phyloP scores from a whole-genome alignment of 148 eudicot species.

The Tetragonia tetragonoides region DNA sequence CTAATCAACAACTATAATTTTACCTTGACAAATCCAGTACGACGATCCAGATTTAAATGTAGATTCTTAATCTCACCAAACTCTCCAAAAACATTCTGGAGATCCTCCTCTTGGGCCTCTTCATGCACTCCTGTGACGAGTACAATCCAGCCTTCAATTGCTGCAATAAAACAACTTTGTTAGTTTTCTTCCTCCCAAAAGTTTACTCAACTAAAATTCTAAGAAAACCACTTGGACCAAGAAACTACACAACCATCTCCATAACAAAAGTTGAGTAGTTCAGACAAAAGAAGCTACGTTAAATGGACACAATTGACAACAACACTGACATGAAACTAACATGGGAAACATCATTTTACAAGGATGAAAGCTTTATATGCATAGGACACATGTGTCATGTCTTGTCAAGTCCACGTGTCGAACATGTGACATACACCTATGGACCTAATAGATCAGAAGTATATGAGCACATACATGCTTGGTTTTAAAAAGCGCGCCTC shows the following conservation, averaged over 20 bases:
- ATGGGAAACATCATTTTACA: no score
- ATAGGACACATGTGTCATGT: no score
- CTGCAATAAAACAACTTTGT: constrained; percentile 39
- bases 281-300: no score
- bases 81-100: constrained; percentile 76
- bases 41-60: constrained; percentile 92
- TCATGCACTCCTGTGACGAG: constrained; percentile 84
- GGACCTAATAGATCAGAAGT: no score
- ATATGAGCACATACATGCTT: no score
- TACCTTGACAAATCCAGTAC: constrained; percentile 95
- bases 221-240: background rate
- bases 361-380: no score
- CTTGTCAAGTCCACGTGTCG: no score
- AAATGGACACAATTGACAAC: no score
- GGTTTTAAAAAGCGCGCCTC: no score
- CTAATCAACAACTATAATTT: constrained; percentile 1
- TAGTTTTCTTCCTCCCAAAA: constrained; percentile 1
- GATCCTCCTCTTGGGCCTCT: constrained; percentile 89
- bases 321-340: no score
- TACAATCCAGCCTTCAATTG: constrained; percentile 93
- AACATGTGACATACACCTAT: no score
- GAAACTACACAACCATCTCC: background rate
- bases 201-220: background rate
- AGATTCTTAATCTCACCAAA: constrained; percentile 79
- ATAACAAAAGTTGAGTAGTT: background rate